Evolutionary conservation across 2,329 filamentous ascomycete species (phyloP).

Genomic region (Domatiomyces catenatus): DNA sequence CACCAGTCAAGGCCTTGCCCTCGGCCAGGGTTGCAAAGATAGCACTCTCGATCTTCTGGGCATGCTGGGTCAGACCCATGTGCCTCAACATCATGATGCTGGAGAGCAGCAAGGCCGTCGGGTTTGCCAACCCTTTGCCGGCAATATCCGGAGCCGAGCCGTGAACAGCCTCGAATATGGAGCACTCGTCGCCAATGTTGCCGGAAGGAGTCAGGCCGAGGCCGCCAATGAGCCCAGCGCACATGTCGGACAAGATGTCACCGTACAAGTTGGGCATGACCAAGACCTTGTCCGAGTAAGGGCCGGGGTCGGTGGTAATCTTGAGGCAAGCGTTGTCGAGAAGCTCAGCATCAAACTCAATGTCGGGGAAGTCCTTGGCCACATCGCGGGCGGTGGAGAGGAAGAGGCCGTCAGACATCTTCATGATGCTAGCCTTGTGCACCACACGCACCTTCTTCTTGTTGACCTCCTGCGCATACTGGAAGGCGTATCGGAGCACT

Average conservation of each 20-base stretch:
- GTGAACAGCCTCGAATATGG: slow-evolving; percentile 99
- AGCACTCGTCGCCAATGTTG: slow-evolving; percentile 99
- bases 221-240: slow-evolving; percentile 93
- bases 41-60: slow-evolving; percentile 76
- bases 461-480: slow-evolving; percentile 85
- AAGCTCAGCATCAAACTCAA: slow-evolving; percentile 95
- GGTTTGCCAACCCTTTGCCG: slow-evolving; percentile 91
- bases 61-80: slow-evolving; percentile 80
- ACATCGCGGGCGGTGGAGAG: slow-evolving; percentile 71
- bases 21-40: slow-evolving; percentile 91
- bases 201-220: slow-evolving; percentile 93
- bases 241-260: slow-evolving; percentile 99
- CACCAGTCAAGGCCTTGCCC: slow-evolving; percentile 89
- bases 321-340: slow-evolving; percentile 99
- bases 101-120: slow-evolving; percentile 83
- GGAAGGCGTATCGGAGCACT: slow-evolving; percentile 93
- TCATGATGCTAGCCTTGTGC: slow-evolving; percentile 99
- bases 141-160: slow-evolving; percentile 94
- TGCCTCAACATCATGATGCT: slow-evolving; percentile 99
- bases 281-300: slow-evolving; percentile 72
- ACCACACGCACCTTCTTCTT: slow-evolving; percentile 77
- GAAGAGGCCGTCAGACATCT: slow-evolving; percentile 91
- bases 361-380: slow-evolving; percentile 84
- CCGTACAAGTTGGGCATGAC: slow-evolving; percentile 98
- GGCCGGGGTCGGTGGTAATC: slow-evolving; percentile 89